Base-by-base conservation (phyloP, 441 rosid species). In the Adansonia rubrostipa region DNA sequence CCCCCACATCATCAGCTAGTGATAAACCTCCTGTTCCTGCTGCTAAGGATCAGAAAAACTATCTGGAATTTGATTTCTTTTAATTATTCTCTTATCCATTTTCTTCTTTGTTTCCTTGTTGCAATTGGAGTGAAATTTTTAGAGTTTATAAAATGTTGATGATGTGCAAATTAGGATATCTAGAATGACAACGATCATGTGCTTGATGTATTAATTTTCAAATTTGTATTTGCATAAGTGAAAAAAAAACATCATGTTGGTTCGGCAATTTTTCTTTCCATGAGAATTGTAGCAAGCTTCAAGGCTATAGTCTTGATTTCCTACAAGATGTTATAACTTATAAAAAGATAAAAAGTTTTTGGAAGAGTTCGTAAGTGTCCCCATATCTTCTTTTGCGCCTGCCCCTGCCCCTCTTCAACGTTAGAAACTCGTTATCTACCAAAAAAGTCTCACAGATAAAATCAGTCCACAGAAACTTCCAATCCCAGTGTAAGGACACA, bases 1-100 rank as follows among this genome's bases (percentile, higher is more conserved):
- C 83, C 51, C 81, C 90, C 9, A 80, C 86, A 13, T 33, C 85
- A 51, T 60, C 86, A 71, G 65, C 88, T 53, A 78, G 86, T 50
- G 82, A 75, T 44, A 87, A 88, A 75, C 77, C 84, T 36, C 61
- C 75, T 72, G 78, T 72, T 28, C 47, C 81, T 61, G 44, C 81
- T 7, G 77, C 81, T 62, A 80, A 84, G 33, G 90, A 85, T 76
- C 84, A 87, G 76, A 90, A 82, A 81, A 90, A 87, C 76, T 93
- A 90, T 86, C 85, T 93, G 73, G 98, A 93, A 74, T 92, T 93
- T 78, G 98, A 91, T 88, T 93, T 93, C 94, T 93, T 93, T 82
- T 92, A 83, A 73, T 33, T 65, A 50, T 68, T 57, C 53, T 61
- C 56, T 47, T 40, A 78, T 61, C 68, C 69, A 51, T 65, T 40